Conservation (phyloP, 345 rosid species). For the Hirschfeldia incana region DNA sequence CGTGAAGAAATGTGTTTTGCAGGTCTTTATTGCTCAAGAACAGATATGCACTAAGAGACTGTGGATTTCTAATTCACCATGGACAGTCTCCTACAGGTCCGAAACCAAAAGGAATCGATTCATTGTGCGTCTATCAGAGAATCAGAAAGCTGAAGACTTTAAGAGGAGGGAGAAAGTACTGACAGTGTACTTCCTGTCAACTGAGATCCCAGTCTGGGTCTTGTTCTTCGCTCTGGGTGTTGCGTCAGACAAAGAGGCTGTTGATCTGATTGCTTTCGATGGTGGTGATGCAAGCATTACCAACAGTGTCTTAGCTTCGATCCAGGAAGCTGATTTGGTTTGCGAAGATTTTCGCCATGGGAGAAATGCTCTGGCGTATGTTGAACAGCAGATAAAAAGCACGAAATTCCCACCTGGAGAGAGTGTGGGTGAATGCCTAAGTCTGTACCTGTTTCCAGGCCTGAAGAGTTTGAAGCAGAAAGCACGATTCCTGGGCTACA, state of each 20-base stretch:
- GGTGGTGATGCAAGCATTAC: constrained; percentile 53
- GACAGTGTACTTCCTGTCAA: constrained; percentile 71
- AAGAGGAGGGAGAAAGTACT: constrained; percentile 69
- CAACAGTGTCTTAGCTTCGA: constrained; percentile 63
- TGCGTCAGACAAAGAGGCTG: constrained; percentile 66
- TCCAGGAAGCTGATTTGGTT: constrained; percentile 66
- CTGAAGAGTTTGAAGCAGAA: constrained; percentile 59
- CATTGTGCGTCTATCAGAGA: constrained; percentile 55
- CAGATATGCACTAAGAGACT: constrained; percentile 73
- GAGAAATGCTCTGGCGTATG: constrained; percentile 45
- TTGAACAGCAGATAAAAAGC: constrained; percentile 42
- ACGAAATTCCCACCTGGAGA: constrained; percentile 81
- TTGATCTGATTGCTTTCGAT: constrained; percentile 59
- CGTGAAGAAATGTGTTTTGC: constrained; percentile 33
- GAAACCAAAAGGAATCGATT: constrained; percentile 67
- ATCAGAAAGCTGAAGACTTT: constrained; percentile 46
- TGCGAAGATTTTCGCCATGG: constrained; percentile 54
- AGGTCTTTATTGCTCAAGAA: constrained; percentile 92
- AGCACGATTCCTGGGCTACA: constrained; percentile 86
- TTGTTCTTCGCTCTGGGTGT: constrained; percentile 85
- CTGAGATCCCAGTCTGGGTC: constrained; percentile 76
- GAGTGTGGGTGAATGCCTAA: constrained; percentile 57
- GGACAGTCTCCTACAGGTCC: constrained; percentile 71
- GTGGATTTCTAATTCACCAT: constrained; percentile 67
- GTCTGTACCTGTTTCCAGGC: constrained; percentile 62